Base-by-base conservation (phyloP, 2,329 filamentous ascomycete genomes). In the Clarireedia sp. region DNA sequence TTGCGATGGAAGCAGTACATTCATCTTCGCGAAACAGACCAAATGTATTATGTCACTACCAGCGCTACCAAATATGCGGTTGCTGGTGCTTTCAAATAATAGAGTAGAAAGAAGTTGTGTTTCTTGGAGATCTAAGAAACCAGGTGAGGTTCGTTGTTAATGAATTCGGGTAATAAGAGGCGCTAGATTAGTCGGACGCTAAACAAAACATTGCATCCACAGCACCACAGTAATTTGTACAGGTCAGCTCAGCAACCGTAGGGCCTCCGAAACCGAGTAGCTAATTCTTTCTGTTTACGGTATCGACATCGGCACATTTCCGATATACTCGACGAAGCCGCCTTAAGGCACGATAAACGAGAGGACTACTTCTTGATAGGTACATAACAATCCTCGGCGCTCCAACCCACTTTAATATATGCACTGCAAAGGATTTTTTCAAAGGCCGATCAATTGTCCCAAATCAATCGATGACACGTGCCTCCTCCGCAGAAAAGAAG, bases 1-100 rank as follows among this genome's bases (percentile, higher is more conserved):
- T 68, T 84, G 80, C 51, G 61, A 58, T 63, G 80, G 77, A 61
- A 85, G 70, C 70, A 85, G 69, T 68, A 82, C 75, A 69, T 84
- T 84, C 82, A 86, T 86, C 56, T 77, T 67, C 41, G 51, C 53
- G 33, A 40, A 26, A 23, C 14, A 55, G 17, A 29, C 12, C 23
- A 26, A 2, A 44, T n/a, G 16, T 36, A n/a, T 8, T 5, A 10
- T 33, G 7, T 36, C 17, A 9, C 14, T 54, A 48, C 46, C 52
- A 50, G 46, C 44, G 12, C 37, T 29, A 37, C 45, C 38, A 14
- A 16, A 10, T 33, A 40, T 24, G 16, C 23, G 14, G n/a, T 36
- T 37, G 40, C 52, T 55, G 46, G 38, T 16, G 36, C 5, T 44
- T 43, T 55, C 19, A n/a, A 19, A 26, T 33, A 44, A 24, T 21